Base-by-base conservation (phyloP, 345 rosid genomes). In the Hibiscus mutabilis region DNA sequence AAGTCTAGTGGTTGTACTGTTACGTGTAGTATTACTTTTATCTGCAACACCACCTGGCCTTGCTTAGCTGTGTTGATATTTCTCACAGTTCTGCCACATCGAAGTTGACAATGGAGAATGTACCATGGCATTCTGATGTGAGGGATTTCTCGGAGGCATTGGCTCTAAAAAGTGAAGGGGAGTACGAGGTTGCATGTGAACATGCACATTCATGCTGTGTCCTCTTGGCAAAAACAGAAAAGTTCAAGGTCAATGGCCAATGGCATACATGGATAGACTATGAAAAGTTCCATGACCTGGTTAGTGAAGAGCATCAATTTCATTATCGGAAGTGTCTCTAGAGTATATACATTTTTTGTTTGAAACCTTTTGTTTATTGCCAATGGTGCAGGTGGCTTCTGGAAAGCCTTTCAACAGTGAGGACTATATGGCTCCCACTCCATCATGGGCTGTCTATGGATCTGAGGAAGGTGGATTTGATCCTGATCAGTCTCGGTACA, bases 191-290 rank as follows among this genome's bases (percentile, higher is more conserved):
- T 73, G 98, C 99, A n/a, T 95, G 99, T 67, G 97, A 95, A 84
- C 98, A 95, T 74, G 88, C 76, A 56, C 99, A 89, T 80, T 95
- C 98, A 8, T 95, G 98, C 77, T 92, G 98, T 52, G 91, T 29
- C 79, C 98, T 95, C 69, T 72, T 95, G 79, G 98, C 97, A 19
- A 89, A 82, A 78, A 84, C 97, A 1, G 82, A 88, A 5, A 95
- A 89, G 84, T 95, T 95, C 88, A 95, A 89, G 80, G 76, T 89
- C 64, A 35, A 89, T 73, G 91, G 97, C 29, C 88, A 84, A 57
- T 95, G 99, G 98, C 79, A 78, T 77, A 95, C 98, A 3, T 92
- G 99, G 99, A 95, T 95, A 59, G 99, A 95, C 84, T 92, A 95
- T n/a, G 92, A 92, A 73, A 90, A 89, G 82, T 95, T 95, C 76